Percentiles rank a stretch among this genome's conserved stretches.
phyloP scores from a whole-genome alignment of 306 rosid genomes.

The Pyrus communis region DNA sequence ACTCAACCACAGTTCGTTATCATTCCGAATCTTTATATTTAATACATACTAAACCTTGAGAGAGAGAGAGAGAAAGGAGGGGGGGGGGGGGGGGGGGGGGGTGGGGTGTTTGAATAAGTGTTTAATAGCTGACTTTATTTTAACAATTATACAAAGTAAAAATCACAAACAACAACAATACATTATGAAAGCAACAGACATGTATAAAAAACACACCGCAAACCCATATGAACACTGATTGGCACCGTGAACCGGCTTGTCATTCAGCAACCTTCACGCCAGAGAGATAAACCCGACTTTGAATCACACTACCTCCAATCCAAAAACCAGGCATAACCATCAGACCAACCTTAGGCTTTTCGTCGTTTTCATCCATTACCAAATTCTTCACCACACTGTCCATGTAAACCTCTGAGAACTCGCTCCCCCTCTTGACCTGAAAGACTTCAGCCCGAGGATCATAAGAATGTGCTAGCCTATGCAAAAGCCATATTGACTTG shows the following conservation, averaged over 20 bases:
- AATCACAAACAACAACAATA: not conserved
- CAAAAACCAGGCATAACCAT: constrained; percentile 98
- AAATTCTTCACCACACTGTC: constrained; percentile 85
- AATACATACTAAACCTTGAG: not conserved
- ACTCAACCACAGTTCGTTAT: not conserved
- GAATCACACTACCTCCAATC: constrained; percentile 82
- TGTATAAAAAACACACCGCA: constrained; percentile 24
- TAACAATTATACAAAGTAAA: constrained; percentile 16
- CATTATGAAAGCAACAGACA: constrained; percentile 22
- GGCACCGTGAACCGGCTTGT: constrained; percentile 7
- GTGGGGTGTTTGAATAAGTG: not conserved
- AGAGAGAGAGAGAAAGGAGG: too few species aligned
- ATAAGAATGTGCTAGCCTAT: constrained; percentile 73
- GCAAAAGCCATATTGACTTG: constrained; percentile 90
- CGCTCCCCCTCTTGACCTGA: constrained; percentile 89
- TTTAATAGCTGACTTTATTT: constrained; percentile 2
- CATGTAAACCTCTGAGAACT: constrained; percentile 90
- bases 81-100: not conserved
- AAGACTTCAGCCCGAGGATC: constrained; percentile 80
- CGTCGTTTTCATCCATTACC: constrained; percentile 58
- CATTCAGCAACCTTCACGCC: constrained; percentile 90
- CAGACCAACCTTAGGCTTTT: constrained; percentile 79
- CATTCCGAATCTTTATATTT: not conserved
- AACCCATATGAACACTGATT: constrained; percentile 16
- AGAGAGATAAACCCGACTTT: constrained; percentile 90